Evolutionary conservation across 768 basidiomycete species (phyloP), one percentile per base, ranked within the genome.

Genomic region (Daedaleopsis sinensis): DNA sequence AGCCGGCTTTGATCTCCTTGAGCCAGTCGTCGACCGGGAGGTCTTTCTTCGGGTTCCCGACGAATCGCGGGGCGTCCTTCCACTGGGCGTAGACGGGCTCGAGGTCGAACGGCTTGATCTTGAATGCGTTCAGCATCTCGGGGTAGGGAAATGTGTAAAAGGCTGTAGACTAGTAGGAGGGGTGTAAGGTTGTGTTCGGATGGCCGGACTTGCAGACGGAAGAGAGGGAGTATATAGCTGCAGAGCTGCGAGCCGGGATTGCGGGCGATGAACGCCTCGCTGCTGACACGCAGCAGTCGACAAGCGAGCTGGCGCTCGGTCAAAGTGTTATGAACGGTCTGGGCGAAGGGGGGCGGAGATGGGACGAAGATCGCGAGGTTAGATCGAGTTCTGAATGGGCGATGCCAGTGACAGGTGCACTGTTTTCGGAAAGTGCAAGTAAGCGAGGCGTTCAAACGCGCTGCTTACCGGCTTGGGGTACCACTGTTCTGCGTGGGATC

Each of bases 81-180:
- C 91, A 93, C 19, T 83, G 74, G 16, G 81, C 82, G 67, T 79
- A 84, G 64, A 90, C 71, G 23, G 90, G 88, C 65, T 86, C 83
- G 64, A 92, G 83, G 77, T 91, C 84, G 70, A 86, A 91, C 19
- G 87, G 83, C 67, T 91, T 91, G 71, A 90, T 79, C 76, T 89
- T 91, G 83, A 93, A 92, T 57, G 87, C 88, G 69, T 86, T 85
- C 36, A 91, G 82, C 70, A 71, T 49, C 47, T 21, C 24, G 51
- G 57, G 64, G 52, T 19, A 32, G 49, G 27, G 46, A 43, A 37
- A 42, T 46, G 43, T 12, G 27, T 38, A 52, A 48, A 44, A 24
- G 38, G 43, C 43, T 43, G 44, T 51, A 49, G 49, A 21, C 24
- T 43, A 49, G 49, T 27, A 43, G 23, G 35, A 19, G 7, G 39